phyloP scores from a whole-genome alignment of 345 rosid genomes.

The Pelargonium nanum region DNA sequence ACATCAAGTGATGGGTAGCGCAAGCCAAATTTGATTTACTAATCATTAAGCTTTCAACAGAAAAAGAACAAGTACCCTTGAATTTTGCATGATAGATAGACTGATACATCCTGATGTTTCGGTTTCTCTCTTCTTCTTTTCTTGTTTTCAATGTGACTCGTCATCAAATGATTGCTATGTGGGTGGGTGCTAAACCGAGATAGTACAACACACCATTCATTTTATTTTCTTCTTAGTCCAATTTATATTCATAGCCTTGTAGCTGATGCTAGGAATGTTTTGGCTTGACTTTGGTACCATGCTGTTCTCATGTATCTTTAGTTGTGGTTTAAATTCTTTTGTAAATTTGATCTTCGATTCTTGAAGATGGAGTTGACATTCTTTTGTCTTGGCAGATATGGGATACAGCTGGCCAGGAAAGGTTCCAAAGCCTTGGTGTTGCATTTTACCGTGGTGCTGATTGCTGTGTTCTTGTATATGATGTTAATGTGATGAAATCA shows the following conservation, averaged over 20 bases:
- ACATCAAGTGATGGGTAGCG: not conserved
- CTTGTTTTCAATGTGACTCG: too few relatives aligned
- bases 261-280: not conserved
- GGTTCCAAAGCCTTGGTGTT: slow-evolving; percentile 88
- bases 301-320: not conserved
- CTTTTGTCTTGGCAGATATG: slow-evolving; percentile 48
- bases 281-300: not conserved
- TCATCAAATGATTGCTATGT: too few relatives aligned
- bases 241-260: not conserved
- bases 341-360: not conserved
- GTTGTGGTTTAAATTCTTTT: not conserved
- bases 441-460: slow-evolving; percentile 45
- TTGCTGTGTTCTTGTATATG: too few relatives aligned
- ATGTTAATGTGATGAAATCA: slow-evolving; percentile 55
- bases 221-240: too few relatives aligned
- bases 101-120: too few relatives aligned
- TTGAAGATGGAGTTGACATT: not conserved
- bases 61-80: too few relatives aligned
- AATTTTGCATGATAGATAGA: too few relatives aligned
- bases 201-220: not conserved
- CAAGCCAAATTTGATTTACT: not conserved
- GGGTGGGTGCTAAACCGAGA: not conserved
- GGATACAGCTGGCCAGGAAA: slow-evolving; percentile 68
- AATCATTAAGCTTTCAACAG: not conserved
- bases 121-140: too few relatives aligned